These are phyloP conservation scores for Nymphaea thermarum DNA, from an alignment of 164 flowering plant species.

Conservation along the genomic window DNA sequence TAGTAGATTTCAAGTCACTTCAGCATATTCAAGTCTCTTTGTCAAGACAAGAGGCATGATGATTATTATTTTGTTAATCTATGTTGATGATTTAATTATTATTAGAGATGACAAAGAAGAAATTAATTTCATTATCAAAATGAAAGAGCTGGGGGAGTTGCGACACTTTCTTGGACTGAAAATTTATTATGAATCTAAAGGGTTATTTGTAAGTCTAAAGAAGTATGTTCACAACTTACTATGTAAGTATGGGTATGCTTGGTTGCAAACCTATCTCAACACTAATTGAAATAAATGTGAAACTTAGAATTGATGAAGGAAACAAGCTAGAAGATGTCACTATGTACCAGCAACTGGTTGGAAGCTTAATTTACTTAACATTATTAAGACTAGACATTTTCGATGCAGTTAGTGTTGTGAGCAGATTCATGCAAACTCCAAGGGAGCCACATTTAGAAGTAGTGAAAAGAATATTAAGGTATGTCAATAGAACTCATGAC, in stretches of 20 bases:
- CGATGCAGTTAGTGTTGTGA: background rate
- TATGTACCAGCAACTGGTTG: slow-evolving; percentile 8
- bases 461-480: background rate
- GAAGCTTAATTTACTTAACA: slow-evolving; percentile 11
- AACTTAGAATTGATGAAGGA: background rate
- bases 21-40: background rate
- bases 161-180: slow-evolving; percentile 1
- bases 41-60: background rate
- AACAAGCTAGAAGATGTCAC: background rate
- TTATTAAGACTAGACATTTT: slow-evolving; percentile 5
- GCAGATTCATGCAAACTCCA: no score
- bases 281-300: background rate
- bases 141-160: slow-evolving; percentile 3
- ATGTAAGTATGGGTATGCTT: slow-evolving; percentile 2
- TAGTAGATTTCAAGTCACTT: background rate
- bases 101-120: background rate
- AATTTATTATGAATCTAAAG: background rate
- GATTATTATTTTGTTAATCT: background rate
- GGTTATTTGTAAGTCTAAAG: background rate
- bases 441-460: slow-evolving; percentile 5
- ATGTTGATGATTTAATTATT: slow-evolving; percentile 2
- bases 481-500: background rate
- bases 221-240: background rate
- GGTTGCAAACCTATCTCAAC: background rate
- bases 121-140: slow-evolving; percentile 2